Conservation (phyloP, 305 asterid species). For the Fraxinus sp. region DNA sequence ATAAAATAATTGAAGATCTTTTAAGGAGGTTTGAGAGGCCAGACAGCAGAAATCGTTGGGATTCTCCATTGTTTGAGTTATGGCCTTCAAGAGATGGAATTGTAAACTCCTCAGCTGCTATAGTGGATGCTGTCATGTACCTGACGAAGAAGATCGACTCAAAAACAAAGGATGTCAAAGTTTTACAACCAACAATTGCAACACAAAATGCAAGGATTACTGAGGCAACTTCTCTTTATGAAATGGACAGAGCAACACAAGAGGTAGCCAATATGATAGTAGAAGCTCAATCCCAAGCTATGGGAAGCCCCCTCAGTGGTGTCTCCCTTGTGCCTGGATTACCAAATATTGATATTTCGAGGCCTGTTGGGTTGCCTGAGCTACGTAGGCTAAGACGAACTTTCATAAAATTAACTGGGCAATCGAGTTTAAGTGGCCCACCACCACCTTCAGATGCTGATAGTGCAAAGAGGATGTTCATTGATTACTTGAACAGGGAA, state of each 20-base stretch:
- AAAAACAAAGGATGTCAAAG: slow-evolving; percentile 70
- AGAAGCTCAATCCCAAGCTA: slow-evolving; percentile 77
- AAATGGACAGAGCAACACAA: slow-evolving; percentile 84
- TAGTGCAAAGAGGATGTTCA: slow-evolving; percentile 91
- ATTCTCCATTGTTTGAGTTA: slow-evolving; percentile 84
- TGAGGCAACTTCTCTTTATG: slow-evolving; percentile 79
- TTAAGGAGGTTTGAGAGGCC: slow-evolving; percentile 90
- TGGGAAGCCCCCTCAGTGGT: slow-evolving; percentile 63
- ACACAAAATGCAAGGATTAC: slow-evolving; percentile 63
- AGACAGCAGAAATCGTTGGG: slow-evolving; percentile 87
- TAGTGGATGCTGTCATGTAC: slow-evolving; percentile 63
- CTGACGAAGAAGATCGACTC: slow-evolving; percentile 80
- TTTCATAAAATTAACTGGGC: slow-evolving; percentile 79
- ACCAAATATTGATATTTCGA: slow-evolving; percentile 59
- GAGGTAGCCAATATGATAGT: slow-evolving; percentile 68
- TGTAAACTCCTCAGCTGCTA: slow-evolving; percentile 56
- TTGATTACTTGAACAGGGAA: slow-evolving; percentile 86
- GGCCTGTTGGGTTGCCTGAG: slow-evolving; percentile 80
- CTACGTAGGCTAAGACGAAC: slow-evolving; percentile 79
- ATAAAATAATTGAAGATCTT: slow-evolving; percentile 69
- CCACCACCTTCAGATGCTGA: slow-evolving; percentile 85
- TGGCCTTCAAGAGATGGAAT: slow-evolving; percentile 70
- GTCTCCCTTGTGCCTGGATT: slow-evolving; percentile 61
- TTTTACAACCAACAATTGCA: slow-evolving; percentile 89
- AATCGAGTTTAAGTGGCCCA: slow-evolving; percentile 90